Base-by-base conservation (phyloP, 2,329 filamentous ascomycete species). In the Pezicula carpinea region DNA sequence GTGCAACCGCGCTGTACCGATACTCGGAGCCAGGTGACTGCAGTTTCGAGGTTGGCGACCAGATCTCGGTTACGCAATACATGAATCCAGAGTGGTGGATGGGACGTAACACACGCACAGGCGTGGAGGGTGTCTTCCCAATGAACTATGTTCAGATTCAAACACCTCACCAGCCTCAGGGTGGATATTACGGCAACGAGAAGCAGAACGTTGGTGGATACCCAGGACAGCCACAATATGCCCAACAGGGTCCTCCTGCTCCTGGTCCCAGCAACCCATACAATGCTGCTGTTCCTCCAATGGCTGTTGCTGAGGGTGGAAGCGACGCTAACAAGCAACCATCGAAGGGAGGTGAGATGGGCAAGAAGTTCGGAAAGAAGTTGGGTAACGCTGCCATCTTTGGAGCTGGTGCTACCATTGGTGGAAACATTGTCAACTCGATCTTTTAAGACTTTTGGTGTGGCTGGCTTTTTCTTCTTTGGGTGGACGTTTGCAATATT, bases 61-160 rank as follows among this genome's bases (percentile, higher is more conserved):
- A 77, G 54, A 76, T 97, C 57, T 78, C 81, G 49, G 87, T 97
- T 18, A 80, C 82, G 55, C 89, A 96, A 69, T 91, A 95, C 73
- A 93, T 96, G 85, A 97, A 97, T 69, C 82, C 84, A 53, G 91
- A 97, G 69, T 97, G 92, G 92, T 96, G 90, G 89, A 85, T 89
- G 75, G 92, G 92, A 57, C 81, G 80, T 58, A 96, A 95, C 69
- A 74, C 85, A 61, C 82, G 89, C 44, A 95, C 90, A 7, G 85
- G 85, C 47, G 72, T 80, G 56, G 89, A 95, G 70, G 92, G 92
- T 59, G 96, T 97, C 65, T 97, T 97, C 77, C 92, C 92, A n/a
- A 81, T 85, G 58, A 89, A 80, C 65, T 97, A 97, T 64, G 91
- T 95, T 53, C 73, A 88, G 43, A 69, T 87, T 43, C 83, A 91